phyloP scores from a whole-genome alignment of 306 rosid species.

The Psophocarpus tetragonolobus region DNA sequence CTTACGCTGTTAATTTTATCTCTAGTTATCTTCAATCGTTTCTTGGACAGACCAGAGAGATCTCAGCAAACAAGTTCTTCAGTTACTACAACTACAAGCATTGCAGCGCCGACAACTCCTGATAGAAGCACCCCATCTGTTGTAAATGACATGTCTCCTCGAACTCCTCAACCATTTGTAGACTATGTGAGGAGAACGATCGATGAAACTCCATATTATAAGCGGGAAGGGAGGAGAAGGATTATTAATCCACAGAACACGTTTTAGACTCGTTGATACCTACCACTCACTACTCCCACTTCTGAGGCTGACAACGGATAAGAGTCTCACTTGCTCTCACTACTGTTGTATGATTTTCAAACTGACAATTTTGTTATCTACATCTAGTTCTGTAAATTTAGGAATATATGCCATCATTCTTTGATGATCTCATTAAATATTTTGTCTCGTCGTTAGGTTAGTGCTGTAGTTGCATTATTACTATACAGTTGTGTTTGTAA shows the following conservation, averaged over 20 bases:
- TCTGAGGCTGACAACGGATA: not conserved
- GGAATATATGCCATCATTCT: slow-evolving; percentile 4
- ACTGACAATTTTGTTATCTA: slow-evolving; percentile 35
- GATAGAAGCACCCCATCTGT: slow-evolving; percentile 49
- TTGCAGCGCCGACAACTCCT: slow-evolving; percentile 61
- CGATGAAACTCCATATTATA: slow-evolving; percentile 93
- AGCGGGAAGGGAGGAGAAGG: slow-evolving; percentile 72
- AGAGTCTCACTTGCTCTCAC: not conserved
- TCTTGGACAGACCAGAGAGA: slow-evolving; percentile 55
- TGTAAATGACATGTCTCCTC: slow-evolving; percentile 65
- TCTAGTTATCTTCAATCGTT: slow-evolving; percentile 31
- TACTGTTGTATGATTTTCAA: slow-evolving; percentile 29
- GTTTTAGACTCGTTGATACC: slow-evolving; percentile 42
- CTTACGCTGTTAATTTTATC: slow-evolving; percentile 45
- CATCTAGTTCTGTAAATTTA: slow-evolving; percentile 28
- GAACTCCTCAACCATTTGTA: slow-evolving; percentile 90
- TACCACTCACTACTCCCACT: not conserved
- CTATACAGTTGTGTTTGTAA: not conserved
- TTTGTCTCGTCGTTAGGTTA: not conserved
- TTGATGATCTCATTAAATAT: not conserved
- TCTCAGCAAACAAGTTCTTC: slow-evolving; percentile 45
- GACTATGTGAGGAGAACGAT: slow-evolving; percentile 91
- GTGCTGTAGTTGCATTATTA: not conserved
- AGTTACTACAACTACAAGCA: slow-evolving; percentile 45
- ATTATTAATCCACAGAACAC: slow-evolving; percentile 80